Conservation (phyloP, 129 eudicot species). For the Saussurea involucrata region DNA sequence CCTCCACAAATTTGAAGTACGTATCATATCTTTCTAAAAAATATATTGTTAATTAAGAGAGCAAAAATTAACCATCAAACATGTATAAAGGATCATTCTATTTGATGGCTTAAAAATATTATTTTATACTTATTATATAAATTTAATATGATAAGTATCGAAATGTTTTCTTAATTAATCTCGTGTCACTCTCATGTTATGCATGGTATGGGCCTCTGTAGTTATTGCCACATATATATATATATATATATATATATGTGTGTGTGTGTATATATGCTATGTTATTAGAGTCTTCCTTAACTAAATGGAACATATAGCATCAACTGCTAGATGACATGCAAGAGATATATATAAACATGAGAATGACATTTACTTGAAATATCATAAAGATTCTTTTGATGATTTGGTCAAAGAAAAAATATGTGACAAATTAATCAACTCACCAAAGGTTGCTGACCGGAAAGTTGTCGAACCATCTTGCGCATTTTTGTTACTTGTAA, state of each 20-base stretch:
- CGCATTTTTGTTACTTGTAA: slow-evolving; percentile 36
- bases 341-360: slow-evolving; percentile 11
- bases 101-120: background rate
- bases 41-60: background rate
- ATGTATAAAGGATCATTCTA: background rate
- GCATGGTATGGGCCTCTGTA: slow-evolving; percentile 12
- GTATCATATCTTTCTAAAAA: background rate
- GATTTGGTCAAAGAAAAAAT: slow-evolving; percentile 9
- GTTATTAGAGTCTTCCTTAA: slow-evolving; percentile 10
- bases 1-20: background rate
- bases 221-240: background rate
- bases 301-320: slow-evolving; percentile 16
- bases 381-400: background rate
- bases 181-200: background rate
- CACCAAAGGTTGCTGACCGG: slow-evolving; percentile 60
- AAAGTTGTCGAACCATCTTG: slow-evolving; percentile 59
- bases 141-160: background rate
- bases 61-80: background rate
- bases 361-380: slow-evolving; percentile 25
- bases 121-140: background rate
- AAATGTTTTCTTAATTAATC: background rate
- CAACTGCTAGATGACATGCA: slow-evolving; percentile 26
- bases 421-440: slow-evolving; percentile 22
- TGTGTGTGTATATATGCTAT: background rate
- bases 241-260: too few relatives aligned